These are phyloP conservation scores for Yamadazyma atmosphaerica DNA, from an alignment of 1,139 yeast species.

Conservation along the genomic window DNA sequence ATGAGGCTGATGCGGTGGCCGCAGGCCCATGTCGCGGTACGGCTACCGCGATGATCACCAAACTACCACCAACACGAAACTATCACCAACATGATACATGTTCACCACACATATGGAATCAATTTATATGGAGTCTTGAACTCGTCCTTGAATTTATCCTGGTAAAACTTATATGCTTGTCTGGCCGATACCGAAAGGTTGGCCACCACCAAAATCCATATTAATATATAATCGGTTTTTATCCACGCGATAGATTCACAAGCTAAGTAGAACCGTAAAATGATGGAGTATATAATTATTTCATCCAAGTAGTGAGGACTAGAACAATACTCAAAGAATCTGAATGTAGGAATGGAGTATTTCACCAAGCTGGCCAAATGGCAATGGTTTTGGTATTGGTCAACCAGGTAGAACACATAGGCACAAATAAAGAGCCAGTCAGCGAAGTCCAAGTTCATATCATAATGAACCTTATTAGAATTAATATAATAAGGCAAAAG, in stretches of 20 bases:
- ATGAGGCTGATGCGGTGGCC: neutral
- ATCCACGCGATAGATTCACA: slow-evolving; percentile 13
- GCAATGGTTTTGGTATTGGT: slow-evolving; percentile 60
- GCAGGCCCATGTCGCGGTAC: no score
- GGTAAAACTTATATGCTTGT: slow-evolving; percentile 58
- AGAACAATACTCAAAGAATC: slow-evolving; percentile 52
- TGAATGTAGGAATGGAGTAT: slow-evolving; percentile 61
- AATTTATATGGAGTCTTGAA: slow-evolving; percentile 18
- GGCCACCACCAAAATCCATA: slow-evolving; percentile 57
- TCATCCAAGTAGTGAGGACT: slow-evolving; percentile 89
- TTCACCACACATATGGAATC: slow-evolving; percentile 15
- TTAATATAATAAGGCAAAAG: slow-evolving; percentile 16
- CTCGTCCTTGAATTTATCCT: slow-evolving; percentile 21
- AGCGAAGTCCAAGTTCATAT: slow-evolving; percentile 9
- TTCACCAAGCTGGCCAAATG: slow-evolving; percentile 62
- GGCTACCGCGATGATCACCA: no score
- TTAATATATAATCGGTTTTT: slow-evolving; percentile 20
- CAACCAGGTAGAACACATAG: slow-evolving; percentile 47
- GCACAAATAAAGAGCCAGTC: slow-evolving; percentile 21
- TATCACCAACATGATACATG: neutral
- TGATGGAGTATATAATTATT: slow-evolving; percentile 55
- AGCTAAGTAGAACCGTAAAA: slow-evolving; percentile 22
- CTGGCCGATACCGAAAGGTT: slow-evolving; percentile 65
- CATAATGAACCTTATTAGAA: neutral
- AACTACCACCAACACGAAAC: no score